Conservation (phyloP, 345 rosid species). For the Corchorus capsularis region DNA sequence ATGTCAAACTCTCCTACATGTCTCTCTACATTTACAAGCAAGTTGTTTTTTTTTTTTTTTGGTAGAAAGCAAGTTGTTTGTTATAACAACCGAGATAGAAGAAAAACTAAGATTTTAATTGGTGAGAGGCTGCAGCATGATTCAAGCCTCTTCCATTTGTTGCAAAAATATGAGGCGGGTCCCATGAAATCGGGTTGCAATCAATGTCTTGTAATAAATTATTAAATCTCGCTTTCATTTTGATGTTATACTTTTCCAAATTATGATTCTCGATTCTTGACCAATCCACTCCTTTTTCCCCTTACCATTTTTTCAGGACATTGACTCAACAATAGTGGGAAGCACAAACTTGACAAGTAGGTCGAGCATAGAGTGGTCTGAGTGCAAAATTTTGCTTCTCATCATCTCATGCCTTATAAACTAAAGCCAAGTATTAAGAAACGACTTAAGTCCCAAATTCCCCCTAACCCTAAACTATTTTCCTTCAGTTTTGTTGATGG, state of each 20-base stretch:
- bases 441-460: too few relatives aligned
- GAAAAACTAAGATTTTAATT: background rate
- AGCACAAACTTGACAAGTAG: background rate
- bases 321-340: background rate
- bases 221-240: background rate
- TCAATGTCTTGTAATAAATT: background rate
- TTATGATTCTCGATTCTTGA: background rate
- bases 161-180: background rate
- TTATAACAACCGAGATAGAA: background rate
- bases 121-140: background rate
- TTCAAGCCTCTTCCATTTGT: background rate
- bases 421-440: too few relatives aligned
- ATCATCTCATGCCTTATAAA: background rate
- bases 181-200: background rate
- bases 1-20: background rate
- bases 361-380: background rate
- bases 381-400: background rate
- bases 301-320: background rate
- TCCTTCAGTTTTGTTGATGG: too few relatives aligned
- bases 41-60: too few relatives aligned
- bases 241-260: background rate
- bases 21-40: background rate
- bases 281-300: background rate
- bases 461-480: too few relatives aligned
- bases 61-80: too few relatives aligned